Evolutionary conservation across 495 filamentous ascomycete genomes (phyloP).

Genomic region (Penicillium psychrofluorescens): DNA sequence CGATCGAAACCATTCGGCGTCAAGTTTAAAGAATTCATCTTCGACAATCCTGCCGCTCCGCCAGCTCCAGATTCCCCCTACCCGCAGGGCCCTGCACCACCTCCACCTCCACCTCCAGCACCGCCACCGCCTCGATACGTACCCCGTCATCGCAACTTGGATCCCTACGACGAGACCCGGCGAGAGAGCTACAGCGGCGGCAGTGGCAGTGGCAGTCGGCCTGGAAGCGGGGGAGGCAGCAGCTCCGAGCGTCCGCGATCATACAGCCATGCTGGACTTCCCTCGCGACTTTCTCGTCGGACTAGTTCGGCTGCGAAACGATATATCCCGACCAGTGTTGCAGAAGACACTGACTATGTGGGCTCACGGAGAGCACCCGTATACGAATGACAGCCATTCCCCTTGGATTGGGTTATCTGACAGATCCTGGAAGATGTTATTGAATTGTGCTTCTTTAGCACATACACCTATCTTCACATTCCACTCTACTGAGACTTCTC

Average conservation of each 20-base stretch:
- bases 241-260: conserved; percentile 19
- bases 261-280: conserved; percentile 14
- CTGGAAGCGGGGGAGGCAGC: conserved; percentile 15
- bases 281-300: conserved; percentile 4
- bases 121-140: conserved; percentile 7
- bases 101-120: conserved; percentile 12
- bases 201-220: conserved; percentile 13
- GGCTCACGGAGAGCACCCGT: conserved; percentile 11
- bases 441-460: not conserved
- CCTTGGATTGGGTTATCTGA: too few species aligned
- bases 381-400: conserved; percentile 4
- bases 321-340: conserved; percentile 10
- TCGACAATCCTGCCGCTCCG: conserved; percentile 15
- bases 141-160: conserved; percentile 12
- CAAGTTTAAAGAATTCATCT: conserved; percentile 26
- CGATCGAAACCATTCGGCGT: conserved; percentile 17
- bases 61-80: conserved; percentile 20
- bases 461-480: not conserved
- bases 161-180: conserved; percentile 10
- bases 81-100: conserved; percentile 7
- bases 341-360: conserved; percentile 7
- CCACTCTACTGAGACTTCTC: not conserved
- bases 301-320: conserved; percentile 11
- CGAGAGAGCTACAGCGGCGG: conserved; percentile 18
- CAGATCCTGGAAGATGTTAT: not conserved